These are phyloP conservation scores for Yamadazyma taylorii DNA, from an alignment of 1,139 yeast species.

Conservation along the genomic window DNA sequence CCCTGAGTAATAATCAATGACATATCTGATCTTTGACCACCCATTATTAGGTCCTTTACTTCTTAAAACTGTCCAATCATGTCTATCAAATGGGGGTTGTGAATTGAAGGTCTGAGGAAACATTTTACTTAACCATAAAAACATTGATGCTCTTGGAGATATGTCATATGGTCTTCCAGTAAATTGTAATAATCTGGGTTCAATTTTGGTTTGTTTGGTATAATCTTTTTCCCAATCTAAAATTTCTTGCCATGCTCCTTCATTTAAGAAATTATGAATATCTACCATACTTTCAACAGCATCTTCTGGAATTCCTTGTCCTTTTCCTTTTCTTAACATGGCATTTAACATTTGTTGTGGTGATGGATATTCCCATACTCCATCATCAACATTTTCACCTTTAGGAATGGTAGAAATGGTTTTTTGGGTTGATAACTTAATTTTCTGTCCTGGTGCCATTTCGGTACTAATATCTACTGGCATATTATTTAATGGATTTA, in stretches of 20 bases:
- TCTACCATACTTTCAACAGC: conserved; percentile 98
- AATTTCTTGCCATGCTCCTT: conserved; percentile 97
- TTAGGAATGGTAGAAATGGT: conserved; percentile 85
- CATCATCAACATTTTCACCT: conserved; percentile 63
- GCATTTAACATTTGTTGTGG: conserved; percentile 99
- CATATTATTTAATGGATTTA: conserved; percentile 88
- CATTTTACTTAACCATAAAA: conserved; percentile 61
- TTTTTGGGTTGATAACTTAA: conserved; percentile 78
- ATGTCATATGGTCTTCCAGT: conserved; percentile 90
- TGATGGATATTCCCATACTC: conserved; percentile 97
- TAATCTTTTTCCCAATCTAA: conserved; percentile 79
- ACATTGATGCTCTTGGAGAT: conserved; percentile 83
- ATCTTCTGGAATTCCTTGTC: conserved; percentile 83
- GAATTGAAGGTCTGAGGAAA: conserved; percentile 74
- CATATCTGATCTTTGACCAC: conserved; percentile 71
- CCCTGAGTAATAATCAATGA: conserved; percentile 90
- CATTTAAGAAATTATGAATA: conserved; percentile 93
- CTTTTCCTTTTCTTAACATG: conserved; percentile 91
- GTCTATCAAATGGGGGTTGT: conserved; percentile 94
- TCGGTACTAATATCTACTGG: conserved; percentile 68
- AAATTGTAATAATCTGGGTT: conserved; percentile 80
- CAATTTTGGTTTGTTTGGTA: conserved; percentile 50
- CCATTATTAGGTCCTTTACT: conserved; percentile 47
- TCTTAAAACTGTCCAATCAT: conserved; percentile 96
- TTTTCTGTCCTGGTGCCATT: conserved; percentile 77